phyloP scores from a whole-genome alignment of 2,329 filamentous ascomycete species.

The Mycocentrospora acerina region DNA sequence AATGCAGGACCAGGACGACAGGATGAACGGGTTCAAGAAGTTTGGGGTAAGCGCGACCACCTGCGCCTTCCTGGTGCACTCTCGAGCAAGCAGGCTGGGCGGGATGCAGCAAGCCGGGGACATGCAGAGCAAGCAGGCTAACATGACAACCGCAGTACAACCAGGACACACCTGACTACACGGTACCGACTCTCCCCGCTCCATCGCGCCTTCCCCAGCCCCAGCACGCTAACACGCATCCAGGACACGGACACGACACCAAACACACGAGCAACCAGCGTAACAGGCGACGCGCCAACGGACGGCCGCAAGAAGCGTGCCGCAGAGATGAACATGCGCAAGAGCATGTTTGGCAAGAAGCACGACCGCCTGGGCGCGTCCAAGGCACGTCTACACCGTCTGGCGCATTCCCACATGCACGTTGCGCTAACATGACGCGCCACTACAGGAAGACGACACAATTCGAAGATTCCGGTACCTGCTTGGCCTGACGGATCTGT shows the following conservation, averaged over 20 bases:
- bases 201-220: slow-evolving; percentile 1
- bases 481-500: slow-evolving; percentile 90
- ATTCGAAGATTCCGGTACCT: slow-evolving; percentile 93
- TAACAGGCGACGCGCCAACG: slow-evolving; percentile 68
- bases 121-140: slow-evolving; percentile 19
- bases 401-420: not conserved
- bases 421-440: slow-evolving; percentile 11
- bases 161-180: slow-evolving; percentile 64
- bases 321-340: slow-evolving; percentile 84
- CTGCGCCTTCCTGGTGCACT: slow-evolving; percentile 7
- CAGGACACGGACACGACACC: slow-evolving; percentile 67
- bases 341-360: slow-evolving; percentile 92
- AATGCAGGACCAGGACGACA: slow-evolving; percentile 39
- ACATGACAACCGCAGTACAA: slow-evolving; percentile 45
- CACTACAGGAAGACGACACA: slow-evolving; percentile 80
- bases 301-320: slow-evolving; percentile 86
- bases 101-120: not conserved
- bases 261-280: slow-evolving; percentile 76
- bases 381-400: slow-evolving; percentile 62
- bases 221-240: slow-evolving; percentile 17
- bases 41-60: slow-evolving; percentile 30
- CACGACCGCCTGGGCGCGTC: slow-evolving; percentile 89
- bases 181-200: slow-evolving; percentile 42
- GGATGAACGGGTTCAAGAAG: slow-evolving; percentile 38
- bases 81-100: slow-evolving; percentile 6